phyloP scores from a whole-genome alignment of 225 moss, liverwort and hornwort genomes.

The Straminergon stramineum region DNA sequence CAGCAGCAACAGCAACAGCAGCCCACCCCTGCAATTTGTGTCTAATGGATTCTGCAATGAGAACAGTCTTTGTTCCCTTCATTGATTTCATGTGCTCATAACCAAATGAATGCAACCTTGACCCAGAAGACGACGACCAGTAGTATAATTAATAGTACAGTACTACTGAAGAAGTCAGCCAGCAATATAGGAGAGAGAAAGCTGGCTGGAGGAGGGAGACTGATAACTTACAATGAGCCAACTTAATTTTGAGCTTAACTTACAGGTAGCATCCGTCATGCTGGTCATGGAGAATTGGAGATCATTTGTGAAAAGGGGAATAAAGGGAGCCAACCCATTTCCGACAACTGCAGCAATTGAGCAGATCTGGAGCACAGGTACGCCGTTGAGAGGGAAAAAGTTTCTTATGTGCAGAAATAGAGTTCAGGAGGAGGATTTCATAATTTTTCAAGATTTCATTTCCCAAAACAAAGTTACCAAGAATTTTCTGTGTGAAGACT shows the following conservation, averaged over 20 bases:
- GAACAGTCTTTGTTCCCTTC: neutral
- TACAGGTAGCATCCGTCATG: neutral
- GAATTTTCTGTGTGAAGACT: too few species aligned
- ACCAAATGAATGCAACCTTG: neutral
- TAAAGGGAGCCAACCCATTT: too few species aligned
- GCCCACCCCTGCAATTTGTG: neutral
- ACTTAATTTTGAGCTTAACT: too few species aligned
- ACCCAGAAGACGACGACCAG: neutral
- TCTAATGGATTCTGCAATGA: neutral
- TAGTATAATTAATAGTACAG: neutral
- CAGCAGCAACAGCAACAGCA: too few species aligned
- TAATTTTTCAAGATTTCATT: too few species aligned
- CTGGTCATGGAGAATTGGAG: neutral
- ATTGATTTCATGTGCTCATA: neutral
- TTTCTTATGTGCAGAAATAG: too few species aligned
- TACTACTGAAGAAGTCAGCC: neutral
- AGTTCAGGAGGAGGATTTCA: too few species aligned
- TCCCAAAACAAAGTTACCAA: too few species aligned
- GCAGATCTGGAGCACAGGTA: too few species aligned
- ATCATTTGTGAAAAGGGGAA: neutral
- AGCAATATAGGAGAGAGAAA: neutral
- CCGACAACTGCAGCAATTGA: too few species aligned
- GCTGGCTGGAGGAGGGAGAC: too few species aligned
- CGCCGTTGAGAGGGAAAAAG: too few species aligned
- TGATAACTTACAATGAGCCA: neutral